Evolutionary conservation across 371 early-diverging fungal genomes (phyloP).

Genomic region (Mortierella sp.): DNA sequence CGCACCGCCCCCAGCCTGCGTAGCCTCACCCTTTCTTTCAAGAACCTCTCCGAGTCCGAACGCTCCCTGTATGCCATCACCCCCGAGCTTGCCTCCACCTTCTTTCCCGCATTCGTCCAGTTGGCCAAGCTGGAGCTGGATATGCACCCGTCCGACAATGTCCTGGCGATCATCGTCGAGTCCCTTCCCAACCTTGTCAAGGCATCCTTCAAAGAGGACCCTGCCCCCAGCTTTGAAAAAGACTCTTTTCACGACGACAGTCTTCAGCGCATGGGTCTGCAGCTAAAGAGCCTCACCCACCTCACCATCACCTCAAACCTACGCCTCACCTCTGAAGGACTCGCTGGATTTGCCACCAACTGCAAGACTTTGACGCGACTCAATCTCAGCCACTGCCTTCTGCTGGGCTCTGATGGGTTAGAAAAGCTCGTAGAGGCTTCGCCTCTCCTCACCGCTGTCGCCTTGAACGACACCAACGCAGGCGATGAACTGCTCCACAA

Average conservation of each 20-base stretch:
- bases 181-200: background rate
- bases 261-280: slow-evolving; percentile 5
- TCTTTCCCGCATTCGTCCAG: background rate
- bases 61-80: background rate
- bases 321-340: slow-evolving; percentile 5
- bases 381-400: background rate
- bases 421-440: slow-evolving; percentile 3
- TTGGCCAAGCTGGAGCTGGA: slow-evolving; percentile 8
- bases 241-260: background rate
- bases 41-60: background rate
- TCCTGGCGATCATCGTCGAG: background rate
- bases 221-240: background rate
- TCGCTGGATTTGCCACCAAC: background rate
- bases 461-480: background rate
- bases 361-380: slow-evolving; percentile 4
- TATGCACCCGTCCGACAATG: background rate
- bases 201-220: background rate
- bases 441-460: background rate
- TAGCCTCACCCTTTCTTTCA: background rate
- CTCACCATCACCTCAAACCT: slow-evolving; percentile 9
- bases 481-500: background rate
- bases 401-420: background rate
- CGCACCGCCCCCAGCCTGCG: background rate
- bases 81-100: background rate
- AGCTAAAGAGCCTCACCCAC: background rate